phyloP scores from a whole-genome alignment of 202 grass and related monocot species.

The Sporobolus alterniflorus region DNA sequence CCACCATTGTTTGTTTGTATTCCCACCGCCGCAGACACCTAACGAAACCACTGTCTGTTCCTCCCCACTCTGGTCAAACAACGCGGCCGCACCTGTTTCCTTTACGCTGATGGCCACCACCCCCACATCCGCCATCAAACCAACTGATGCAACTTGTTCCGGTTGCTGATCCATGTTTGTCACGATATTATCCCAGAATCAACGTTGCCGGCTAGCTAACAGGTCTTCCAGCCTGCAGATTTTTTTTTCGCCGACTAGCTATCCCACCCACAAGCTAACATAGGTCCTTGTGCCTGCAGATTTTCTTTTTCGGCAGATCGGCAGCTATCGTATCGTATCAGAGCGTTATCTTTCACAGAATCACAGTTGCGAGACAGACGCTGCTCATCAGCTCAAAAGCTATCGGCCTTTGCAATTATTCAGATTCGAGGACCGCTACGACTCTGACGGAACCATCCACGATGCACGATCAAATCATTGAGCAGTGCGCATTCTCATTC shows the following conservation, averaged over 20 bases:
- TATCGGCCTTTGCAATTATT: background rate
- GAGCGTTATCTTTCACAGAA: background rate
- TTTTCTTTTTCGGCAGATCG: background rate
- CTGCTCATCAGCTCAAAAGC: background rate
- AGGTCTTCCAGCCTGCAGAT: background rate
- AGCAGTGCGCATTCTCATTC: background rate
- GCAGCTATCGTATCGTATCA: background rate
- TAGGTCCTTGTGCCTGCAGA: too few species aligned
- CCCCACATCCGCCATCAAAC: too few species aligned
- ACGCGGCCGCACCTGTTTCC: constrained; percentile 1
- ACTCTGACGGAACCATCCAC: background rate
- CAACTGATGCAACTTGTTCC: background rate
- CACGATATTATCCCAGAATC: background rate
- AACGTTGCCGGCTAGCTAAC: too few species aligned
- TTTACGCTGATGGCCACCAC: background rate
- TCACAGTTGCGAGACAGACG: background rate
- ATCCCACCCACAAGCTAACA: too few species aligned
- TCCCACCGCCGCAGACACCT: background rate
- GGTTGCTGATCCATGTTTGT: background rate
- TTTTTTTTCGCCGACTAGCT: too few species aligned
- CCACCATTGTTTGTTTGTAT: too few species aligned
- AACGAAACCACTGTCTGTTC: background rate
- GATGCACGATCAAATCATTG: background rate
- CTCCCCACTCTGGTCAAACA: constrained; percentile 25
- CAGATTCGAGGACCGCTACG: background rate